Evolutionary conservation across 2,329 filamentous ascomycete genomes (phyloP).

Genomic region (Colletotrichum spaethianum): DNA sequence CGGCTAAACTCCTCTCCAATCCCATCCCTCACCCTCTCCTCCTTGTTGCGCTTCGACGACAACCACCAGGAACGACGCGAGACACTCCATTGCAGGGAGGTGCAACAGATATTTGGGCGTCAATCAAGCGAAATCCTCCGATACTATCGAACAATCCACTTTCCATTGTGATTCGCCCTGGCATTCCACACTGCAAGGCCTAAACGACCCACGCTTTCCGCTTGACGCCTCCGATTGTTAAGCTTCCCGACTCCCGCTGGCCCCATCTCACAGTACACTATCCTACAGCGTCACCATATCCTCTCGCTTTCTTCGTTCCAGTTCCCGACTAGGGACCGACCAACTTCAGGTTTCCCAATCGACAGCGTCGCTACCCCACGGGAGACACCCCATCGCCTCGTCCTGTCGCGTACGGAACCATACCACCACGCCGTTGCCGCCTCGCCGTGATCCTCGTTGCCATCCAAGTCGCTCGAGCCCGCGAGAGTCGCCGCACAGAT

Average conservation of each 20-base stretch:
- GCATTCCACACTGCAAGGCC: constrained; percentile 35
- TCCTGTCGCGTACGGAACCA: background rate
- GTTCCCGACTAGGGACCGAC: background rate
- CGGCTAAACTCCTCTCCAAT: constrained; percentile 27
- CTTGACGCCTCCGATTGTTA: constrained; percentile 40
- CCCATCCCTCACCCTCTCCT: constrained; percentile 26
- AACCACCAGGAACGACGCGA: constrained; percentile 15
- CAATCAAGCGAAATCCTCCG: constrained; percentile 33
- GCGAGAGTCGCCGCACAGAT: constrained; percentile 1
- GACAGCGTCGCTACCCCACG: background rate
- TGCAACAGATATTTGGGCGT: constrained; percentile 35
- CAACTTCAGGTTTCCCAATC: background rate
- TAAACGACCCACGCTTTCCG: constrained; percentile 40
- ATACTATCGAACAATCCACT: constrained; percentile 34
- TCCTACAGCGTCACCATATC: constrained; percentile 11
- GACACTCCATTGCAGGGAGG: constrained; percentile 34
- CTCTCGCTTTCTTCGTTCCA: constrained; percentile 4
- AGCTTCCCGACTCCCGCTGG: constrained; percentile 40
- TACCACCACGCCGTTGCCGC: background rate
- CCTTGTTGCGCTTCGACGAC: constrained; percentile 7
- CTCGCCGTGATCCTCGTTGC: background rate
- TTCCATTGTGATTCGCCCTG: constrained; percentile 38
- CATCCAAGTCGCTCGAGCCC: constrained; percentile 1
- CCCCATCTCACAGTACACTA: constrained; percentile 28
- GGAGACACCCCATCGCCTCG: background rate